Percentiles rank a stretch among this genome's conserved stretches.
These are phyloP conservation scores for Penicillium ucsense DNA, from an alignment of 495 filamentous ascomycete genomes.

Conservation along the genomic window DNA sequence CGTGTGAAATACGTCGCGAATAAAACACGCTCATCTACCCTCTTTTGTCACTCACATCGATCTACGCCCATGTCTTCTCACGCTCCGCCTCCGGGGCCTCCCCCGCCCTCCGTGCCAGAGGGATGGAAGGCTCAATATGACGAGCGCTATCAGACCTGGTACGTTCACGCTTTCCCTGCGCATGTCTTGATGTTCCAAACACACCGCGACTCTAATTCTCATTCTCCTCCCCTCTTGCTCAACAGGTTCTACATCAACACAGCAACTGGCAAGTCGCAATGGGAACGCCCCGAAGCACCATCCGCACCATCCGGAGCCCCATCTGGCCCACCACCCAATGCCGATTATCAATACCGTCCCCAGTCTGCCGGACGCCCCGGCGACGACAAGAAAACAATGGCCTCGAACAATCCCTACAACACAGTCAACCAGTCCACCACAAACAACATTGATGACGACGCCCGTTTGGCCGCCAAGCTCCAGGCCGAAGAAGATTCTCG, in stretches of 20 bases:
- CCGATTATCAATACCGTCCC: constrained; percentile 35
- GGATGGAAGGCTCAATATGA: constrained; percentile 82
- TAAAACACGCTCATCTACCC: background rate
- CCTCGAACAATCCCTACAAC: constrained; percentile 53
- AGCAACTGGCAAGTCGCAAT: constrained; percentile 77
- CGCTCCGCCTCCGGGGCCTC: constrained; percentile 63
- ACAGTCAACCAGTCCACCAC: constrained; percentile 10
- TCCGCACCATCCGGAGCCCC: constrained; percentile 30
- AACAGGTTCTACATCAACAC: constrained; percentile 81
- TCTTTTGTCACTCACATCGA: background rate
- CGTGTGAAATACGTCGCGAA: too few species aligned
- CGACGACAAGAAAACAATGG: constrained; percentile 50
- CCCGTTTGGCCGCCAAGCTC: constrained; percentile 60
- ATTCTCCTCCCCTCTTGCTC: constrained; percentile 1
- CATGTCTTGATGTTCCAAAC: constrained; percentile 7
- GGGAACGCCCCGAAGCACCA: constrained; percentile 64
- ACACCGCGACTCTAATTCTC: background rate
- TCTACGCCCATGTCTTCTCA: constrained; percentile 26
- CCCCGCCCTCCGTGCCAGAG: constrained; percentile 76
- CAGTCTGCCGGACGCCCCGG: background rate
- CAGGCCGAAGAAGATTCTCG: constrained; percentile 76
- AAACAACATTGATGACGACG: constrained; percentile 54
- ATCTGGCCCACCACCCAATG: constrained; percentile 35
- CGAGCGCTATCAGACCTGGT: constrained; percentile 71
- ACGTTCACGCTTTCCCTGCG: constrained; percentile 9